Evolutionary conservation across 2,329 filamentous ascomycete species (phyloP).

Genomic region (Lasiodiplodia hormozganensis): DNA sequence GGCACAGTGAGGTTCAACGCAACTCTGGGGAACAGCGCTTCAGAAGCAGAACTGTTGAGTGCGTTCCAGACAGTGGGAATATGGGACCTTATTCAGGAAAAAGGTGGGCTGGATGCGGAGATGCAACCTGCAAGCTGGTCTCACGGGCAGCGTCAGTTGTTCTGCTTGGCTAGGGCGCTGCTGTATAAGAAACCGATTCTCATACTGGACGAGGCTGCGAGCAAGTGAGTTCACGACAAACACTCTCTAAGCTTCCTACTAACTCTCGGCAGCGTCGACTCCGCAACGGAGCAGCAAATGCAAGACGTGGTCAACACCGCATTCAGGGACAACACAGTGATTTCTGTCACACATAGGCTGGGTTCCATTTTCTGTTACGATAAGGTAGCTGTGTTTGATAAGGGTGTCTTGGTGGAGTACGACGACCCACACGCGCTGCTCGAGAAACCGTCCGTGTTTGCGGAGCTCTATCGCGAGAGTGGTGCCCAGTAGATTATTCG

Average conservation of each 20-base stretch:
- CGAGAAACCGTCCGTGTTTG: not conserved
- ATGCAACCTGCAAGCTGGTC: constrained; percentile 28
- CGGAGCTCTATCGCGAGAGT: not conserved
- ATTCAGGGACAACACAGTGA: constrained; percentile 65
- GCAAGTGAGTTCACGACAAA: constrained; percentile 36
- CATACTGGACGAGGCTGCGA: constrained; percentile 44
- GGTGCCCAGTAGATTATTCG: too few species aligned
- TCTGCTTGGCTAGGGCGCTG: constrained; percentile 67
- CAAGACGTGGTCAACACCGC: constrained; percentile 58
- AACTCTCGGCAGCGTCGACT: not conserved
- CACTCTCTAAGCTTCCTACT: not conserved
- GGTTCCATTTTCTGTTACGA: constrained; percentile 64
- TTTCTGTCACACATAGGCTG: constrained; percentile 64
- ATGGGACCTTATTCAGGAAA: constrained; percentile 47
- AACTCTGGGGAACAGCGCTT: constrained; percentile 50
- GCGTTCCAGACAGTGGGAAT: constrained; percentile 57
- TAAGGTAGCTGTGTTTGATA: constrained; percentile 59
- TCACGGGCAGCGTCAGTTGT: constrained; percentile 67
- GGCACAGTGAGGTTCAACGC: constrained; percentile 58
- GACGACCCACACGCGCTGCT: constrained; percentile 41
- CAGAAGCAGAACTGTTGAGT: constrained; percentile 50
- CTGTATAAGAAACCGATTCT: constrained; percentile 46
- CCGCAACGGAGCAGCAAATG: too few species aligned
- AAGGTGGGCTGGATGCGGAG: constrained; percentile 34
- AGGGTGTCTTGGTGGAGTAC: constrained; percentile 56